Conservation (phyloP, 805 yeast genomes). For the Yueomyces sinensis region DNA sequence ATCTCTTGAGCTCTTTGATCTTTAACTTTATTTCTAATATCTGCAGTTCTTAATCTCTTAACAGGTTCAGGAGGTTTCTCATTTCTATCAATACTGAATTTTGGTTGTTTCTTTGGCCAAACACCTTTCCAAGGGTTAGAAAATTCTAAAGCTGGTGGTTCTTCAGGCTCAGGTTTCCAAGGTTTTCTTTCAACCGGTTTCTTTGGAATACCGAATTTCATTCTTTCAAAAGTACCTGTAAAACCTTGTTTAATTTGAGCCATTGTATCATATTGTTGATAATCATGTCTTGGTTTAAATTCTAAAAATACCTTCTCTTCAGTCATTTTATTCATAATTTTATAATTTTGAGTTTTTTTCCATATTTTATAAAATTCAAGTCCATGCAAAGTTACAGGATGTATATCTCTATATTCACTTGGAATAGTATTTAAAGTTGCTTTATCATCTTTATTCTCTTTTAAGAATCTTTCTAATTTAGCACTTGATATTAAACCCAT, state of each 20-base stretch:
- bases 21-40: too few species aligned
- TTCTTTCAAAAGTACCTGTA: constrained; percentile 21
- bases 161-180: too few species aligned
- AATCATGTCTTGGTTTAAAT: constrained; percentile 35
- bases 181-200: not conserved
- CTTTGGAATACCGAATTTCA: not conserved
- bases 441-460: constrained; percentile 23
- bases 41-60: too few species aligned
- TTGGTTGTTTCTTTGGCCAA: too few species aligned
- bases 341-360: constrained; percentile 41
- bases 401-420: constrained; percentile 17
- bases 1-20: too few species aligned
- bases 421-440: constrained; percentile 24
- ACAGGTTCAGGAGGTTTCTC: too few species aligned
- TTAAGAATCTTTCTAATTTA: constrained; percentile 50
- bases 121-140: too few species aligned
- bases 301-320: constrained; percentile 61
- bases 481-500: constrained; percentile 60
- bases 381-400: constrained; percentile 31
- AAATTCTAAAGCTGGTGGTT: too few species aligned
- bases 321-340: constrained; percentile 40
- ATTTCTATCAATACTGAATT: too few species aligned
- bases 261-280: constrained; percentile 17
- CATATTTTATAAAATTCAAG: constrained; percentile 36
- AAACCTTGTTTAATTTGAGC: constrained; percentile 19